Evolutionary conservation across 345 rosid genomes (phyloP), one percentile per base, ranked within the genome.

Genomic region (Populus alba): DNA sequence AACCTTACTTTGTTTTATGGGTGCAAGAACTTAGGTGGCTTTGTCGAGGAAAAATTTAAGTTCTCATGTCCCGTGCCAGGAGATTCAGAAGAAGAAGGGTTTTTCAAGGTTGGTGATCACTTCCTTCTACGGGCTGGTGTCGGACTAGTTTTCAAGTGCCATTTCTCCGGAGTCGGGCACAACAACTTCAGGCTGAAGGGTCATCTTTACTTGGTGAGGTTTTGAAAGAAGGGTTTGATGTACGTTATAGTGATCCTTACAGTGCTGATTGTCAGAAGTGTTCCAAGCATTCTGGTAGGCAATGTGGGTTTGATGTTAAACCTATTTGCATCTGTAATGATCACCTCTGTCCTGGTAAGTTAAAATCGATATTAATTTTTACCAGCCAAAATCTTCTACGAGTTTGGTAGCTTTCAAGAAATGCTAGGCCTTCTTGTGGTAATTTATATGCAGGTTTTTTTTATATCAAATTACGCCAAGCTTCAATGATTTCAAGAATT

Each of bases 301-400:
- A 72, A 12, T 85, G 91, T n/a, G 90, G 87, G 76, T 85, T 87
- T 78, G 87, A 83, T 74, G 31, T 79, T 13, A 31, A 31, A 17
- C 71, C 80, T 3, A 49, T 85, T 15, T 84, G 90, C 63, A 76
- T 83, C 31, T 84, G 87, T 57, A 74, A 73, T 17, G 81, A 79
- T 78, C 76, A 37, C 17, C 37, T 79, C 29, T 88, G 91, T 67
- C 71, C 74, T 69, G 79, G 84, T 74, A 43, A 70, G 70, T 25
- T 15, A 22, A 8, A 38, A 11, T 68, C 38, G 18, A 7, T 18
- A 0, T 33, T 33, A 33, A 33, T 31, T 13, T 27, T 27, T 0
- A 13, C 5, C 13, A 3, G 49, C 16, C 49, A 45, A 45, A 45
- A 3, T 2, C 49, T 13, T 45, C 16, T 45, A 29, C 27, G 27